Evolutionary conservation across 768 basidiomycete species (phyloP).

Genomic region (Phanerochaete sordida): DNA sequence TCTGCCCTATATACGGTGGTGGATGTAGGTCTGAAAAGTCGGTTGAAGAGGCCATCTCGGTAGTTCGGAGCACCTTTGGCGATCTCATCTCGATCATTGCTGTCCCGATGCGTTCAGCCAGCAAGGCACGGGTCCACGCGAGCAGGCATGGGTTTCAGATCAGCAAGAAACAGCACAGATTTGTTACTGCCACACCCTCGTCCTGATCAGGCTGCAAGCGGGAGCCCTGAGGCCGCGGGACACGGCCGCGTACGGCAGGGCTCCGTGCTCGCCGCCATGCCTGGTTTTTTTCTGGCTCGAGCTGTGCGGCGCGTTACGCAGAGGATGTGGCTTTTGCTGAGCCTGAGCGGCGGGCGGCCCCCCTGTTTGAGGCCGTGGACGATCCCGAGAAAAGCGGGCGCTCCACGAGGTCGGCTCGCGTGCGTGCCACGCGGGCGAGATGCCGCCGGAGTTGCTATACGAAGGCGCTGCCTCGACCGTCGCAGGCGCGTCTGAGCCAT

Average conservation of each 20-base stretch:
- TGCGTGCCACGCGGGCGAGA: conserved; percentile 13
- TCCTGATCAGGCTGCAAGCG: neutral
- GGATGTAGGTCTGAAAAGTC: neutral
- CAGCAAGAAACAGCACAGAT: conserved; percentile 11
- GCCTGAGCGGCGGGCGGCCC: neutral
- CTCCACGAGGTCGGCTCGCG: conserved; percentile 1
- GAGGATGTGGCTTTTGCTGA: too few relatives aligned
- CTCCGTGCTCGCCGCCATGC: too few relatives aligned
- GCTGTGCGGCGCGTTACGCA: too few relatives aligned
- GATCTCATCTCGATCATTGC: conserved; percentile 13
- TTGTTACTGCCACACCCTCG: conserved; percentile 10
- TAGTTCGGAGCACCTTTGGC: neutral
- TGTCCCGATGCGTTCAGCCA: neutral
- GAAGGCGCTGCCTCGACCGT: conserved; percentile 2
- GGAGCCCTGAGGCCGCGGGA: neutral
- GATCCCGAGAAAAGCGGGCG: neutral
- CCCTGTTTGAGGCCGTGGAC: neutral
- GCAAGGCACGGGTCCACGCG: conserved; percentile 2
- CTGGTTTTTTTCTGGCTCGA: too few relatives aligned
- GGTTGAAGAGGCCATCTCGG: neutral
- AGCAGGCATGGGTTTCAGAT: conserved; percentile 12
- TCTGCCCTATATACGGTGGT: conserved; percentile 8
- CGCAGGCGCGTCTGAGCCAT: neutral
- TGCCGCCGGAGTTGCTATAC: conserved; percentile 8
- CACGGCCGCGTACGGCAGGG: too few relatives aligned